A percentile compares a stretch with the other conserved stretches of the same genome.
These are phyloP conservation scores for Dendrocalamus sinicus DNA, from an alignment of 176 grass and related monocot species.

Conservation along the genomic window DNA sequence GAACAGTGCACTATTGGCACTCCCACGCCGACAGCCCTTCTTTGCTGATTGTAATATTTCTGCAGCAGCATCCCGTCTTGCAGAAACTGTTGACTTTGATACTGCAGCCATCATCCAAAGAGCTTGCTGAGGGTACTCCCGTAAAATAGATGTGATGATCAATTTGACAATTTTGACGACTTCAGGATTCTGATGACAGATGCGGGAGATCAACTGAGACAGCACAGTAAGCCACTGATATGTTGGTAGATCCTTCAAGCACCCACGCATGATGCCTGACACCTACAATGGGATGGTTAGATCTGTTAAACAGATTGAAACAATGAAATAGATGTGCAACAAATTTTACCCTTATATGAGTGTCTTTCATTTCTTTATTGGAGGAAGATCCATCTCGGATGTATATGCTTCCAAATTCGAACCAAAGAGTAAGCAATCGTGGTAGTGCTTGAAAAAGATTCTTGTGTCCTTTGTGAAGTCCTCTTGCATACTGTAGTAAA, in stretches of 20 bases:
- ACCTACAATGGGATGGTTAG: conserved; percentile 52
- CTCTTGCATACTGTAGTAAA: conserved; percentile 74
- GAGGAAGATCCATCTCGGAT: conserved; percentile 51
- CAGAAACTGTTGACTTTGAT: conserved; percentile 85
- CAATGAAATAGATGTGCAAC: conserved; percentile 15
- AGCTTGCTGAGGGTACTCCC: conserved; percentile 88
- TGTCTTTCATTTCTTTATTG: conserved; percentile 66
- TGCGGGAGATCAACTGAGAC: conserved; percentile 96
- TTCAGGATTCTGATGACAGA: conserved; percentile 83
- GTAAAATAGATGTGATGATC: conserved; percentile 78
- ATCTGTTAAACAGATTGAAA: conserved; percentile 25
- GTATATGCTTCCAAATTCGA: conserved; percentile 94
- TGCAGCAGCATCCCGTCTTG: conserved; percentile 76
- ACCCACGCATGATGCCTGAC: conserved; percentile 75
- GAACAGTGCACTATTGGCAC: conserved; percentile 65
- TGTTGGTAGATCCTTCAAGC: conserved; percentile 82
- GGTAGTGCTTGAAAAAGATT: conserved; percentile 95
- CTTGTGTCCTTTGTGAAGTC: conserved; percentile 91
- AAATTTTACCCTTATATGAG: conserved; percentile 61
- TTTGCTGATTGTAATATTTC: conserved; percentile 85
- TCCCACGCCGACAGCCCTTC: conserved; percentile 66
- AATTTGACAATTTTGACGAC: conserved; percentile 72
- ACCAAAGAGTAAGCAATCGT: conserved; percentile 91
- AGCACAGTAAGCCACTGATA: conserved; percentile 98
- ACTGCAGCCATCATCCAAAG: conserved; percentile 99